Evolutionary conservation across 768 basidiomycete species (phyloP).

Genomic region (Albatrellus ellisii): DNA sequence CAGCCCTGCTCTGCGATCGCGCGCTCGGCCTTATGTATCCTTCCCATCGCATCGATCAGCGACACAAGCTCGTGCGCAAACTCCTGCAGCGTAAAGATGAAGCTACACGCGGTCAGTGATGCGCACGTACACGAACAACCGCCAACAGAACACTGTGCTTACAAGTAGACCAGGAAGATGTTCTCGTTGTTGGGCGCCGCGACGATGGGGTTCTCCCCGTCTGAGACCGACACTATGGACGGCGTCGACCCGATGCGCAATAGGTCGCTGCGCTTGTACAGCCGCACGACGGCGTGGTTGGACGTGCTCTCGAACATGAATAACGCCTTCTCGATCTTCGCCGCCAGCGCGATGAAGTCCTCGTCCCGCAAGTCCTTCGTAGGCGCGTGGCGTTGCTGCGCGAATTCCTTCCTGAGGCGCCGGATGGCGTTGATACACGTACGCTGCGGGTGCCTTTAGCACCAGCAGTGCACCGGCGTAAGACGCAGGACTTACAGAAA

Average conservation of each 20-base stretch:
- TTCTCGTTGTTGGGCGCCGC: constrained; percentile 56
- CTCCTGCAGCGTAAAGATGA: constrained; percentile 93
- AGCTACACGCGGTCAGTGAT: constrained; percentile 33
- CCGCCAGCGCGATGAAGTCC: constrained; percentile 53
- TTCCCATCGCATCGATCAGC: constrained; percentile 73
- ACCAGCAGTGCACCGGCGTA: neutral
- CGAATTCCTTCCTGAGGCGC: constrained; percentile 53
- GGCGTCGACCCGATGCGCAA: constrained; percentile 13
- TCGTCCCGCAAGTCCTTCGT: constrained; percentile 31
- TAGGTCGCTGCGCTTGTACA: constrained; percentile 45
- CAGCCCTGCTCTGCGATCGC: constrained; percentile 22
- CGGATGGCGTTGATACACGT: constrained; percentile 48
- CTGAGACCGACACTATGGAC: constrained; percentile 16
- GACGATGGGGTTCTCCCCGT: constrained; percentile 24
- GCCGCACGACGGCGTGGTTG: constrained; percentile 67
- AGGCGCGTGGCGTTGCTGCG: constrained; percentile 24
- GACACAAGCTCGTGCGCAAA: constrained; percentile 75
- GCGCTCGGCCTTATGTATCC: constrained; percentile 60
- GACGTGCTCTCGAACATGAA: constrained; percentile 71
- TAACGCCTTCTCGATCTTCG: constrained; percentile 55
- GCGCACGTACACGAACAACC: neutral
- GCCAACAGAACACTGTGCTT: no score
- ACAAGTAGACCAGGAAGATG: constrained; percentile 89
- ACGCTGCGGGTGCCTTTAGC: constrained; percentile 26
- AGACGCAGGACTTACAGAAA: constrained; percentile 39